These are phyloP conservation scores for Colletotrichum somersetense DNA, from an alignment of 2,329 filamentous ascomycete species.

Conservation along the genomic window DNA sequence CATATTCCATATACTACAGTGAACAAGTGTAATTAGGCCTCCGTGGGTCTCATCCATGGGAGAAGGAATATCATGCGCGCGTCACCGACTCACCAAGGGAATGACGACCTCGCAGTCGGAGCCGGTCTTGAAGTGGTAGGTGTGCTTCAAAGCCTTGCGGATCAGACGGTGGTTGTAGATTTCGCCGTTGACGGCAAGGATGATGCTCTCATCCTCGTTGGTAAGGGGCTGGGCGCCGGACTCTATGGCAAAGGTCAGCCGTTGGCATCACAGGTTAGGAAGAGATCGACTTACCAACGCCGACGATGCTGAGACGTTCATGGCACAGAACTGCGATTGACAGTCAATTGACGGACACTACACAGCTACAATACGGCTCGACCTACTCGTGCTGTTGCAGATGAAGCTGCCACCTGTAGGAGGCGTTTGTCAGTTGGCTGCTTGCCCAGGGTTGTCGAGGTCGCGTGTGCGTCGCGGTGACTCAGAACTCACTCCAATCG, in stretches of 20 bases:
- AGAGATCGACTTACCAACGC: conserved; percentile 77
- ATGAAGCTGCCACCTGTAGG: conserved; percentile 85
- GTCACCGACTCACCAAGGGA: conserved; percentile 77
- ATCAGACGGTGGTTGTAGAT: conserved; percentile 99
- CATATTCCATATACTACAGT: conserved; percentile 87
- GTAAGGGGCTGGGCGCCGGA: conserved; percentile 95
- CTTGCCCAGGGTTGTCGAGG: conserved; percentile 32
- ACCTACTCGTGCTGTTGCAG: conserved; percentile 89
- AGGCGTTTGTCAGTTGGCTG: conserved; percentile 48
- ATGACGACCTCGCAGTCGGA: conserved; percentile 99
- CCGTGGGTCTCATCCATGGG: conserved; percentile 12
- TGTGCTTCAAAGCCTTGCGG: conserved; percentile 84
- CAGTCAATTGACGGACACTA: conserved; percentile 46
- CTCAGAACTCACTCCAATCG: conserved; percentile 88
- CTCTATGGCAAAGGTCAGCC: conserved; percentile 66
- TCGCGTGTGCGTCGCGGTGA: conserved; percentile 33
- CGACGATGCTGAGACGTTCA: conserved; percentile 97
- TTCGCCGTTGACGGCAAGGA: conserved; percentile 97
- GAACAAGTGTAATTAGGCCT: conserved; percentile 5
- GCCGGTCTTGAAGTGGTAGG: conserved; percentile 97
- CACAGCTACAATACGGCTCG: neutral
- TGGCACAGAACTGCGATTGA: conserved; percentile 83
- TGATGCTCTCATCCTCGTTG: conserved; percentile 88
- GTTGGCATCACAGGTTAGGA: neutral
- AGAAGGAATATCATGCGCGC: neutral